Base-by-base conservation (phyloP, 2,329 filamentous ascomycete species). In the Cladosporium oxysporum region DNA sequence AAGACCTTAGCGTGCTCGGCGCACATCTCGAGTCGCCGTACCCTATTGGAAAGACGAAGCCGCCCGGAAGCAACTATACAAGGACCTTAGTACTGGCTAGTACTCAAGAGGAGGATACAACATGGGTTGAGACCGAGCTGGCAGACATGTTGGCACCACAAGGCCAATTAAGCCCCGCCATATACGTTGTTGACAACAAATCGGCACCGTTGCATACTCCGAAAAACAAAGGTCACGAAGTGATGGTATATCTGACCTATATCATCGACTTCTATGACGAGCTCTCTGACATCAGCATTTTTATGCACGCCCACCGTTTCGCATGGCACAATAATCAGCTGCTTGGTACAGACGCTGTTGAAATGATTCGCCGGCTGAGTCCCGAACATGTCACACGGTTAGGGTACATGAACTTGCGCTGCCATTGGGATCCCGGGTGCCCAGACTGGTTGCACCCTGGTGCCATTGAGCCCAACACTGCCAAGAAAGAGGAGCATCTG, bases 191-290 rank as follows among this genome's bases (percentile, higher is more conserved):
- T 29, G 82, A 87, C 69, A 81, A 85, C 69, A 76, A 77, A 6
- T 74, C 71, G 1, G 83, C 83, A 3, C 73, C 75, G 16, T 77
- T 83, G 26, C 83, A 83, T 66, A 81, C 84, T 1, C 83, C 83
- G 0, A 80, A 81, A 65, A 85, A 86, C 71, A 87, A 87, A 74
- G 87, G 87, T 37, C 84, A 87, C 71, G 87, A 90, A 76, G 86
- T 85, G 37, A 84, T 87, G 77, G 82, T 87, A 8, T 89, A 89
- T 72, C 79, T 88, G 44, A 84, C 82, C 47, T 88, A 87, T 75
- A 82, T 89, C 71, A 83, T 87, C 71, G 85, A 88, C 73, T 82
- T 85, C 74, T 89, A 90, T 76, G 81, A 88, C 68, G 71, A 79
- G 3, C 80, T 90, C 4, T 82, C 85, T 2, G 85, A 87, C 63